Percentiles rank a stretch among this genome's conserved stretches.
Evolutionary conservation across 805 yeast genomes (phyloP).

Genomic region (Wickerhamiella kazuoi): DNA sequence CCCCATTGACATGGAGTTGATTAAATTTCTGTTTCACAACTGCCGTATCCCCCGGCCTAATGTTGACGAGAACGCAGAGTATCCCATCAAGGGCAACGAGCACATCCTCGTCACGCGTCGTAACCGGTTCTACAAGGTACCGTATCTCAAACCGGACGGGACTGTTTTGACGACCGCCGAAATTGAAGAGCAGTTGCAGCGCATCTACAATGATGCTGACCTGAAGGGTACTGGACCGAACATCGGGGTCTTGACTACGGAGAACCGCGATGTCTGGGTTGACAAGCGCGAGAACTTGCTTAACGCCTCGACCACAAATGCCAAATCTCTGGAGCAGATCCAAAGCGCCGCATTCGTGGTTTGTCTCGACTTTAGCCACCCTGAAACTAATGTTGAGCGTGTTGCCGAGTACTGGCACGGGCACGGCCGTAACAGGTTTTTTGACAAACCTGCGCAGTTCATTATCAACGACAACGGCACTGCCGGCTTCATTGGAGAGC

Average conservation of each 20-base stretch:
- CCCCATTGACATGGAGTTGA: conserved; percentile 93
- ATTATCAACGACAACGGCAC: conserved; percentile 65
- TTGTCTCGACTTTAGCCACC: conserved; percentile 56
- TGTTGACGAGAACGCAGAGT: conserved; percentile 41
- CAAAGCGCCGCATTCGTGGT: conserved; percentile 65
- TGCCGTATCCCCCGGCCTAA: conserved; percentile 49
- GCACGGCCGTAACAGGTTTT: conserved; percentile 78
- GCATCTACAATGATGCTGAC: conserved; percentile 31
- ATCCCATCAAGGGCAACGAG: conserved; percentile 32
- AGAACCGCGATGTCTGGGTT: conserved; percentile 73
- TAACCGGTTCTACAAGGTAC: conserved; percentile 65
- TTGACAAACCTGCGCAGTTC: conserved; percentile 80
- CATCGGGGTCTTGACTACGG: conserved; percentile 63
- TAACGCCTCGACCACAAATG: conserved; percentile 41
- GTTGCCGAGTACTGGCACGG: conserved; percentile 88
- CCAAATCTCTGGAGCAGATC: conserved; percentile 43
- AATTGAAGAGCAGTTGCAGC: conserved; percentile 34
- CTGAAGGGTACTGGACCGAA: conserved; percentile 31
- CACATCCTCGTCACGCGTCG: conserved; percentile 57
- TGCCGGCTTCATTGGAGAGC: conserved; percentile 92
- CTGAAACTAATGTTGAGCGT: conserved; percentile 66
- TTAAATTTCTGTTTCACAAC: conserved; percentile 79
- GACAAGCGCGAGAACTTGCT: conserved; percentile 38
- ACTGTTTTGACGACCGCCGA: conserved; percentile 23
- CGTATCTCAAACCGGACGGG: conserved; percentile 22